phyloP scores from a whole-genome alignment of 116 monocot species.

The Cymodocea nodosa region DNA sequence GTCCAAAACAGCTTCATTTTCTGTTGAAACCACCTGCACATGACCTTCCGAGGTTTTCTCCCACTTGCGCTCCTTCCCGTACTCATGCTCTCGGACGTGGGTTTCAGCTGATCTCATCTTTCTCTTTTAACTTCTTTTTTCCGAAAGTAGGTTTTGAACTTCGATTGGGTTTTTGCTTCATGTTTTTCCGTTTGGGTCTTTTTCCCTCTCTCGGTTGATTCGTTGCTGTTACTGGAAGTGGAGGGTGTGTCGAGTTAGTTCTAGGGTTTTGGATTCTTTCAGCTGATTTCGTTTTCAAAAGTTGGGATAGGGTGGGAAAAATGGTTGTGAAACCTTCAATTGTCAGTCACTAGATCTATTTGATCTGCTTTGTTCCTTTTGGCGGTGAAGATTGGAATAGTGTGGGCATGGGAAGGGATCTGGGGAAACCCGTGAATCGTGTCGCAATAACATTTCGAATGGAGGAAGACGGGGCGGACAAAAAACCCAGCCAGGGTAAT shows the following conservation, averaged over 20 bases:
- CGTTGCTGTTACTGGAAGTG: too few species aligned
- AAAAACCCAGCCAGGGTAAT: neutral
- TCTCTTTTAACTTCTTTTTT: neutral
- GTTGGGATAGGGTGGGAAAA: too few species aligned
- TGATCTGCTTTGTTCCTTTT: neutral
- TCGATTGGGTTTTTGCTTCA: too few species aligned
- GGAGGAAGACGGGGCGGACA: constrained; percentile 17
- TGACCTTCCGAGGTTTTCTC: constrained; percentile 14
- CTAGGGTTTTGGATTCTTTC: too few species aligned
- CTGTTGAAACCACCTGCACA: constrained; percentile 25
- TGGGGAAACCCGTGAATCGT: constrained; percentile 16
- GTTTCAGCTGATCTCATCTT: neutral
- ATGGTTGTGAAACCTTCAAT: too few species aligned
- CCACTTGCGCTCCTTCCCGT: neutral
- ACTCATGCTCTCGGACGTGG: constrained; percentile 4
- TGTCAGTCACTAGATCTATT: neutral
- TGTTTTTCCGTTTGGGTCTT: too few species aligned
- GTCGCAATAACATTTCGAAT: constrained; percentile 8
- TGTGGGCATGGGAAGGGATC: constrained; percentile 1
- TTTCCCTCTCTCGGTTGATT: too few species aligned
- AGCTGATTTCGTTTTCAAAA: too few species aligned
- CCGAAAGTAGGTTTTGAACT: neutral
- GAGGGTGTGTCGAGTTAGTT: too few species aligned
- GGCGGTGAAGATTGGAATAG: neutral
- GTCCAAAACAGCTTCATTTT: constrained; percentile 16